Base-by-base conservation (phyloP, 2,329 filamentous ascomycete species). In the Fusarium cyanostomum region DNA sequence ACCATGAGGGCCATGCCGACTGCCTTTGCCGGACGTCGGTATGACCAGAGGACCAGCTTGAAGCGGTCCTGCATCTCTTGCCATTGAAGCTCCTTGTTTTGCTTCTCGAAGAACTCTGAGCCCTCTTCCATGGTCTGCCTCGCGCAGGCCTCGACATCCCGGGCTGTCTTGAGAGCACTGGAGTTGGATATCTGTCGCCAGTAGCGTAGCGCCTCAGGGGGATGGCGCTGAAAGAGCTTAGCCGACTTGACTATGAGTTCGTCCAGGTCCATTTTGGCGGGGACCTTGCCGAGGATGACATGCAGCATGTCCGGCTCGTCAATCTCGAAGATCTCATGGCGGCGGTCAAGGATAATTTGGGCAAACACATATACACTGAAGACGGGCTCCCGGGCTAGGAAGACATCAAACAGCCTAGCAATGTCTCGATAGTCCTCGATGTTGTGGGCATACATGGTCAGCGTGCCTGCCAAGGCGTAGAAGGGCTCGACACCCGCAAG, bases 391-490 rank as follows among this genome's bases (percentile, higher is more conserved):
- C 86, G 87, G 4, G 94, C 92, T 6, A 99, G 83, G 43, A 99
- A 84, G 52, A 94, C 94, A 78, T 99, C 95, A 75, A 97, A 99
- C 1, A 99, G 81, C 21, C 95, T 87, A 30, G 93, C 87, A 72
- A 99, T 98, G 67, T 94, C 91, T 62, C 86, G 86, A 74, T 97
- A 97, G 37, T 90, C 88, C 76, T 95, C 89, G 60, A 99, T 93
- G 74, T 98, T 94, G 78, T 99, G 95, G 15, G 95, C 93, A 76
- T 97, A 99, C 81, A 99, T 89, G 30, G 96, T 99, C 38, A 99
- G 84, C 1, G 93, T 97, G 43, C 92, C 93, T n/a, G 92, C 89
- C 6, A 99, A 83, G 5, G 95, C 95, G 75, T 97, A 99, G 76
- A 94, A 97, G 2, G 95, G 94, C 72, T 94, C 88, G 13, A 89